Conservation (phyloP, 495 filamentous ascomycete genomes). For the Annulohypoxylon nitens region DNA sequence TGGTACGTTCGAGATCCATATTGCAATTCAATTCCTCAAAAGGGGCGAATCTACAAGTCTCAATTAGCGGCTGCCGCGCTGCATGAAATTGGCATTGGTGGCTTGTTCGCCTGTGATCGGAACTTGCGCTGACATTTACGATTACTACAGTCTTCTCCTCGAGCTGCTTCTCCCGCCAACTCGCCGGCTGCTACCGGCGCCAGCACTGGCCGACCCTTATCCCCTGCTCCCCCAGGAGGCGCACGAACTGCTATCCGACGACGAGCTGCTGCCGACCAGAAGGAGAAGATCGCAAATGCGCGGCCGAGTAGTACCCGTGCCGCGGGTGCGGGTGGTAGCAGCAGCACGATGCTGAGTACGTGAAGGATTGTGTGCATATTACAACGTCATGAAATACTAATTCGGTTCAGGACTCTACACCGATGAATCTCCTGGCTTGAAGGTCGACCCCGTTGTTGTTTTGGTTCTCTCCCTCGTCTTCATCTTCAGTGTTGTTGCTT, state of each 20-base stretch:
- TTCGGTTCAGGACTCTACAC: slow-evolving; percentile 83
- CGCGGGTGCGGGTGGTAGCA: slow-evolving; percentile 94
- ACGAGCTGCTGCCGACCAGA: slow-evolving; percentile 93
- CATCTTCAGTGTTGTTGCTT: slow-evolving; percentile 97
- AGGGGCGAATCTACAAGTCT: neutral
- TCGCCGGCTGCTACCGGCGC: slow-evolving; percentile 67
- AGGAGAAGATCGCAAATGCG: slow-evolving; percentile 92
- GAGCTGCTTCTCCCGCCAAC: slow-evolving; percentile 72
- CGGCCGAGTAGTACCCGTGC: slow-evolving; percentile 90
- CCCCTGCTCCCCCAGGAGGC: slow-evolving; percentile 91
- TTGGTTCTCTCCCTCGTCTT: slow-evolving; percentile 94
- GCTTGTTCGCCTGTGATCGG: neutral
- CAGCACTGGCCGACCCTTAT: slow-evolving; percentile 80
- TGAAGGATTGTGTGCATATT: slow-evolving; percentile 9
- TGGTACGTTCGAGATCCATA: slow-evolving; percentile 32
- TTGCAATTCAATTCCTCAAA: slow-evolving; percentile 8
- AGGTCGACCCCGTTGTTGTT: slow-evolving; percentile 97
- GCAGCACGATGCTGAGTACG: slow-evolving; percentile 96
- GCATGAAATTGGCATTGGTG: slow-evolving; percentile 3
- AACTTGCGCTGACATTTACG: slow-evolving; percentile 30
- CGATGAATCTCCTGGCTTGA: slow-evolving; percentile 94
- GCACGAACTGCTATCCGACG: slow-evolving; percentile 94
- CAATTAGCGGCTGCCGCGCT: neutral
- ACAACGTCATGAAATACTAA: slow-evolving; percentile 22
- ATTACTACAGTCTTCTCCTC: slow-evolving; percentile 76